A percentile compares a stretch with the other conserved stretches of the same genome.
Conservation (phyloP, 345 rosid genomes). For the Eucalyptus pauciflora region DNA sequence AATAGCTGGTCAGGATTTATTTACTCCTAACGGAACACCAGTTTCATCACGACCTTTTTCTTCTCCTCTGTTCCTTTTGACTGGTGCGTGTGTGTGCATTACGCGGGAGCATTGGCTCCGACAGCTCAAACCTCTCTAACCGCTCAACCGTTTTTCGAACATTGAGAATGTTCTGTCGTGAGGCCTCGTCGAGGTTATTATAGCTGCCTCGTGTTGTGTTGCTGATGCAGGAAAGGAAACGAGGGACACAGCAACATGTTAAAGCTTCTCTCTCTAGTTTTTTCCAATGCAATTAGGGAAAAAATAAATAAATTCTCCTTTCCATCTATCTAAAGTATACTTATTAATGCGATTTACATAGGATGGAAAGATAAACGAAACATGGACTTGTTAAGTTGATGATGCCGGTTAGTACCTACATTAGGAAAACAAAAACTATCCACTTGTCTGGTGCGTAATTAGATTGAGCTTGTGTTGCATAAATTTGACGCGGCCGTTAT, state of each 20-base stretch:
- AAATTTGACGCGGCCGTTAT: neutral
- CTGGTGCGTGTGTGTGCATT: neutral
- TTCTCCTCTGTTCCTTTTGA: neutral
- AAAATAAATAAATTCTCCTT: neutral
- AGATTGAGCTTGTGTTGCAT: neutral
- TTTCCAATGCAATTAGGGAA: neutral
- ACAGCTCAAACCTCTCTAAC: neutral
- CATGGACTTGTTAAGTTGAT: neutral
- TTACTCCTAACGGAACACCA: neutral
- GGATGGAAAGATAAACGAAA: neutral
- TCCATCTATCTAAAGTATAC: neutral
- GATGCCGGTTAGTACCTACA: neutral
- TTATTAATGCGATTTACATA: neutral
- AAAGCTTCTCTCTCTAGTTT: neutral
- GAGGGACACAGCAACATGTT: neutral
- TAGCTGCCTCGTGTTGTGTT: neutral
- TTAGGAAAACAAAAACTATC: neutral
- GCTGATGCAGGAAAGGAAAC: neutral
- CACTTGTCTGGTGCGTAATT: neutral
- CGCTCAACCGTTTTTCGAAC: neutral
- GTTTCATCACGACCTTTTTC: neutral
- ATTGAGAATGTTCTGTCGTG: neutral
- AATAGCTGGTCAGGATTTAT: slow-evolving; percentile 10
- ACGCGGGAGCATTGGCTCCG: neutral
- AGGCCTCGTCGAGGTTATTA: neutral